Conservation (phyloP, 345 rosid genomes). For the Populus davidiana region DNA sequence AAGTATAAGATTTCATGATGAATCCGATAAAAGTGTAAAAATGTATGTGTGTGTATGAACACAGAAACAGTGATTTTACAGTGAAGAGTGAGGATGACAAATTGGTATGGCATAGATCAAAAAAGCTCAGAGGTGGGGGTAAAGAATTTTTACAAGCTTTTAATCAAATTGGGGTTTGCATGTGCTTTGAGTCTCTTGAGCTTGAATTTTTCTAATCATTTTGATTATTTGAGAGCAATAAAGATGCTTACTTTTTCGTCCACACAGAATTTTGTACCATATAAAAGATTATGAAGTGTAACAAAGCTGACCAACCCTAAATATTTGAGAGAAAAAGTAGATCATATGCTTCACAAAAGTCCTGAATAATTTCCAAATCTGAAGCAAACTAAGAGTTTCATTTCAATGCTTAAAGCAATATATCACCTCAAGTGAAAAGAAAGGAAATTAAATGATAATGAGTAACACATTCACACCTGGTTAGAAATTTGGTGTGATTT, state of each 20-base stretch:
- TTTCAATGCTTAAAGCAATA: not conserved
- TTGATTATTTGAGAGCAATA: too few species aligned
- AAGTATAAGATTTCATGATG: not conserved
- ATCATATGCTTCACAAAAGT: not conserved
- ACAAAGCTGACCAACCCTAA: not conserved
- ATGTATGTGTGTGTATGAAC: too few species aligned
- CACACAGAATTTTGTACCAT: too few species aligned
- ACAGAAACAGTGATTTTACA: not conserved
- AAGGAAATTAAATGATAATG: not conserved
- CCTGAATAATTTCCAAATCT: not conserved
- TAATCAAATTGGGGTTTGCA: not conserved
- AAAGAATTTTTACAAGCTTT: not conserved
- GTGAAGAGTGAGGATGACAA: not conserved
- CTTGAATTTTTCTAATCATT: not conserved
- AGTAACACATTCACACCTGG: slow-evolving; percentile 38
- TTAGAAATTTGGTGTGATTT: slow-evolving; percentile 51
- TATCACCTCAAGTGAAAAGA: not conserved
- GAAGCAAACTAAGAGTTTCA: not conserved
- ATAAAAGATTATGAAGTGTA: not conserved
- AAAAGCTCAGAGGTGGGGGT: not conserved
- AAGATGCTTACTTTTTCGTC: too few species aligned
- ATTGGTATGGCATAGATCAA: not conserved
- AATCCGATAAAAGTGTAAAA: not conserved
- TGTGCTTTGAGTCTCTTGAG: not conserved
- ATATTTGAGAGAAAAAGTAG: not conserved